Evolutionary conservation across 2,329 filamentous ascomycete species (phyloP), one percentile per base, ranked within the genome.

Genomic region (Aschersonia sp.): DNA sequence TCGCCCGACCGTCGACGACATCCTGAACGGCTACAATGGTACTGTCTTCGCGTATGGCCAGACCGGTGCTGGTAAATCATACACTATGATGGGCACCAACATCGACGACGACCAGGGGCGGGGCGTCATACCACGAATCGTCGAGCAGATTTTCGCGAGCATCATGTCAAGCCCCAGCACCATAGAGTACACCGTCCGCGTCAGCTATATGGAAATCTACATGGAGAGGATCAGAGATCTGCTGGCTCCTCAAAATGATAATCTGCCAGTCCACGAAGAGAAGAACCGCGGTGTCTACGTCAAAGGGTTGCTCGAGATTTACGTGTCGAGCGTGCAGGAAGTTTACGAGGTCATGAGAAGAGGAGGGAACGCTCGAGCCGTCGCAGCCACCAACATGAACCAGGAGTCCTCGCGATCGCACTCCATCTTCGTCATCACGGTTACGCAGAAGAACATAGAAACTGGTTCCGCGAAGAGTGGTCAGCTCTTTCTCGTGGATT

Each of bases 151-250:
- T 62, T 97, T 97, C 64, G 83, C 85, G 57, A 94, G 86, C 67
- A 97, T 97, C 64, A 75, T 95, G 68, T 81, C 85, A 29, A 95
- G 88, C 57, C 87, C 90, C 42, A 82, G 82, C 58, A 94, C 87
- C 55, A 95, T 97, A 63, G 92, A 97, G 67, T 97, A 97, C 66
- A 97, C 89, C n/a, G 90, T 98, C 47, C 81, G 89, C 48, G 90
- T 97, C 61, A 95, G 88, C 66, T 97, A 97, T 68, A 95, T 98
- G 89, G 92, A 98, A 68, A 97, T 98, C 54, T 98, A 98, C 72
- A 98, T 97, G 92, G 92, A 98, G 70, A 81, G 85, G 56, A 97
- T 98, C 64, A 81, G 90, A 59, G 92, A 98, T 79, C 69, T 98
- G 59, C 71, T 98, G 53, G 81, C 84, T 30, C 92, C 92, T 9